Conservation (phyloP, 306 rosid species). For the Vicia villosa region DNA sequence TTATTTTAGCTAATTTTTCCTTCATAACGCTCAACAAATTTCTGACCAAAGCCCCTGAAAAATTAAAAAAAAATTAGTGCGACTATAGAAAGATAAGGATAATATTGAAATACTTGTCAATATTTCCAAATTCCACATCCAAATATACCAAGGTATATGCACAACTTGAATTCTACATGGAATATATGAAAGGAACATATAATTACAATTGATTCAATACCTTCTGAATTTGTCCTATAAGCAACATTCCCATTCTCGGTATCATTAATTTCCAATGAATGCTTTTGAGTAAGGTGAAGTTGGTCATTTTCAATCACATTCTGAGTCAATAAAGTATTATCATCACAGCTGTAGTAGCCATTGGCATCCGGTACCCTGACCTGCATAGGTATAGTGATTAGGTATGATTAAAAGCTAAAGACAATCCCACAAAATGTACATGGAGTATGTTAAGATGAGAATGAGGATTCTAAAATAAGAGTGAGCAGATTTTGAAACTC, state of each 20-base stretch:
- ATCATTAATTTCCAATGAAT: slow-evolving; percentile 36
- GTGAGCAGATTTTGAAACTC: slow-evolving; percentile 35
- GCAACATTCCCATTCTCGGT: slow-evolving; percentile 38
- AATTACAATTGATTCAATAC: slow-evolving; percentile 39
- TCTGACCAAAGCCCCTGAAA: slow-evolving; percentile 52
- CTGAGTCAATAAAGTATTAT: slow-evolving; percentile 49
- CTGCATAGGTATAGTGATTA: slow-evolving; percentile 37
- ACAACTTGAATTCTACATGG: slow-evolving; percentile 15
- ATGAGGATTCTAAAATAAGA: slow-evolving; percentile 21
- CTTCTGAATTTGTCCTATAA: slow-evolving; percentile 55
- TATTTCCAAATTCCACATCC: slow-evolving; percentile 14
- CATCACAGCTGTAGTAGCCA: slow-evolving; percentile 84
- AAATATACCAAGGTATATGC: slow-evolving; percentile 21
- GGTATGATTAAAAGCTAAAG: slow-evolving; percentile 23
- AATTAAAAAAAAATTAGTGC: not conserved
- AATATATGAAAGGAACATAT: slow-evolving; percentile 22
- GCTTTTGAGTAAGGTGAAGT: slow-evolving; percentile 39
- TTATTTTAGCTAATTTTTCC: slow-evolving; percentile 58
- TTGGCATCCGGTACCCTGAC: slow-evolving; percentile 55
- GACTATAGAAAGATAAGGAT: slow-evolving; percentile 14
- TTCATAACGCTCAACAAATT: slow-evolving; percentile 46
- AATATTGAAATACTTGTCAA: slow-evolving; percentile 22
- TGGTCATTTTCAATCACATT: slow-evolving; percentile 41
- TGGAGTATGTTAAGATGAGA: slow-evolving; percentile 13
- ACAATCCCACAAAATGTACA: not conserved